These are phyloP conservation scores for Zygotorulaspora danielsina DNA, from an alignment of 805 yeast genomes.

Conservation along the genomic window DNA sequence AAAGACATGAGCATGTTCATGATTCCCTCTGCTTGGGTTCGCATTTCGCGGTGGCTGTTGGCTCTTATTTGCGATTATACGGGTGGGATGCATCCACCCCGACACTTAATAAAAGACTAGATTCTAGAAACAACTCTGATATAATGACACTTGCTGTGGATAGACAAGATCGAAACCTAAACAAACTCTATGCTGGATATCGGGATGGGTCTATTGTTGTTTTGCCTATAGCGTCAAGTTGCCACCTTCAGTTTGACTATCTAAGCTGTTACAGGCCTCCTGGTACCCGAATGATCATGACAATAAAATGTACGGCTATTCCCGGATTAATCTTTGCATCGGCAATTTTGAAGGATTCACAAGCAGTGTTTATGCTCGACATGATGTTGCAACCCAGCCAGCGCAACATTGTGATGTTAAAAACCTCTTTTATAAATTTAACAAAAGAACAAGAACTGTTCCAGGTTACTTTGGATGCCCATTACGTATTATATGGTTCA, in stretches of 20 bases:
- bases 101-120: slow-evolving; percentile 1
- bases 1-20: slow-evolving; percentile 6
- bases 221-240: slow-evolving; percentile 5
- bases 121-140: slow-evolving; percentile 13
- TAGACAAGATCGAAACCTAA: not conserved
- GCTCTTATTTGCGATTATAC: not conserved
- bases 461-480: slow-evolving; percentile 17
- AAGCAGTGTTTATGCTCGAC: slow-evolving; percentile 10
- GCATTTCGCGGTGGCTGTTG: slow-evolving; percentile 10
- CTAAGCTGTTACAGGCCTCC: slow-evolving; percentile 2
- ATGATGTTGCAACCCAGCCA: slow-evolving; percentile 1
- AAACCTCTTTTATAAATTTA: slow-evolving; percentile 19
- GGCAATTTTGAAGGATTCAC: slow-evolving; percentile 9
- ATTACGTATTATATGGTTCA: slow-evolving; percentile 25
- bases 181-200: slow-evolving; percentile 12
- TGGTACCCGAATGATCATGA: slow-evolving; percentile 8
- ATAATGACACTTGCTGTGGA: slow-evolving; percentile 11
- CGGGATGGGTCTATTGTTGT: slow-evolving; percentile 7
- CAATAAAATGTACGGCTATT: slow-evolving; percentile 8
- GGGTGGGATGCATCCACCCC: slow-evolving; percentile 1
- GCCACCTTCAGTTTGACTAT: slow-evolving; percentile 2
- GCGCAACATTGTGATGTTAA: slow-evolving; percentile 8
- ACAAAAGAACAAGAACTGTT: slow-evolving; percentile 22
- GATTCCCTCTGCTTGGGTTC: slow-evolving; percentile 11
- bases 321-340: slow-evolving; percentile 14